Evolutionary conservation across 169 alveolate genomes (phyloP).

Genomic region (Plasmodium inui): DNA sequence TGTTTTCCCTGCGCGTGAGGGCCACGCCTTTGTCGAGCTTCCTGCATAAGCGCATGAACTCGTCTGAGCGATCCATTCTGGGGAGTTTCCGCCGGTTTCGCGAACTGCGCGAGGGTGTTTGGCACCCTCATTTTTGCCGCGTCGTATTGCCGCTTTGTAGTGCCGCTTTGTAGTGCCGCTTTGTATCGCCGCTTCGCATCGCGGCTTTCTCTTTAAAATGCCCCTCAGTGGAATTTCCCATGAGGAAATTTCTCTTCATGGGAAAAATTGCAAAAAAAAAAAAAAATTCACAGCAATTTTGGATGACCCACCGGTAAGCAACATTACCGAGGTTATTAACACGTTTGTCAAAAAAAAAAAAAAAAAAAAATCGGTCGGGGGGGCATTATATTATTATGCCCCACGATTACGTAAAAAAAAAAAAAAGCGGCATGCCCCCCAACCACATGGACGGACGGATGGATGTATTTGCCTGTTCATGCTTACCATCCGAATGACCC

Average conservation of each 20-base stretch:
- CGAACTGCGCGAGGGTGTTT: neutral
- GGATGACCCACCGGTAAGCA: neutral
- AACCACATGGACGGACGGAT: neutral
- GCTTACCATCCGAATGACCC: neutral
- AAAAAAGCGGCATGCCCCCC: neutral
- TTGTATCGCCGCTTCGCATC: too few relatives aligned
- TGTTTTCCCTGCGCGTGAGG: neutral
- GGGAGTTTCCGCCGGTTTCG: neutral
- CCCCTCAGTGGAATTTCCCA: neutral
- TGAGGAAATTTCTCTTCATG: neutral
- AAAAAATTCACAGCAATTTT: neutral
- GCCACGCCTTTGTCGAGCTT: slow-evolving; percentile 25
- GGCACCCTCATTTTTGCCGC: neutral
- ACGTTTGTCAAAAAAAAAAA: neutral
- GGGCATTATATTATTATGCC: neutral
- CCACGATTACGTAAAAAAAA: neutral
- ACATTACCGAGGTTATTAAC: neutral
- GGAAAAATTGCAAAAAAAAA: neutral
- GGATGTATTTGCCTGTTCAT: neutral
- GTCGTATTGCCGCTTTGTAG: neutral
- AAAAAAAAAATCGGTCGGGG: neutral
- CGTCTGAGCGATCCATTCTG: slow-evolving; percentile 61
- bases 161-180: too few relatives aligned
- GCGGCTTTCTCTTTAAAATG: neutral
- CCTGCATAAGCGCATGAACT: slow-evolving; percentile 42